phyloP scores from a whole-genome alignment of 805 yeast species.

The Scheffersomyces amazonensis region DNA sequence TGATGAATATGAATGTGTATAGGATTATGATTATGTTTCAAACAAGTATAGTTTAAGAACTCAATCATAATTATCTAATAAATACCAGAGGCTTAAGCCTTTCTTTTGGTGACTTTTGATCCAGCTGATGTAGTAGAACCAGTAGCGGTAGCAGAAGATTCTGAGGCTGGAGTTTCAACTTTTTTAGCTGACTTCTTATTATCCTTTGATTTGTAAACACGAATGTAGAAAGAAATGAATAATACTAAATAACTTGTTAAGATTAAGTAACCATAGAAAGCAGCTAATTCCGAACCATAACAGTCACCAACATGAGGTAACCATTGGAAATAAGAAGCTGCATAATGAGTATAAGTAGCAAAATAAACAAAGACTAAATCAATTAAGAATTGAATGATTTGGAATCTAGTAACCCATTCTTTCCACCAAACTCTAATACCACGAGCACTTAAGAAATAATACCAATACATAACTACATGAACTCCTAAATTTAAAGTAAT shows the following conservation, averaged over 20 bases:
- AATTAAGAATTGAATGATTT: conserved; percentile 87
- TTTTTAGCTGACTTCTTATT: conserved; percentile 4
- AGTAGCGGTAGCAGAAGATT: background rate
- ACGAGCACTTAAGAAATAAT: conserved; percentile 88
- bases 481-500: conserved; percentile 85
- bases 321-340: conserved; percentile 56
- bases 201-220: conserved; percentile 62
- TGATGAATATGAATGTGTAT: too few species aligned
- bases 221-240: conserved; percentile 90
- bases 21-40: too few species aligned
- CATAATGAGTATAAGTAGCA: conserved; percentile 89
- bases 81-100: background rate
- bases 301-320: conserved; percentile 80
- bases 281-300: conserved; percentile 91
- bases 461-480: conserved; percentile 97
- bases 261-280: conserved; percentile 84
- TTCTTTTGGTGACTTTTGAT: background rate
- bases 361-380: conserved; percentile 90
- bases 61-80: background rate
- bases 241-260: conserved; percentile 84
- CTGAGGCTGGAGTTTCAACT: conserved; percentile 7
- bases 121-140: conserved; percentile 7
- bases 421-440: conserved; percentile 99
- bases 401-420: conserved; percentile 97
- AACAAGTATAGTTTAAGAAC: too few species aligned